A percentile compares a stretch with the other conserved stretches of the same genome.
Evolutionary conservation across 495 filamentous ascomycete species (phyloP).

Genomic region (Acidomyces sp.): DNA sequence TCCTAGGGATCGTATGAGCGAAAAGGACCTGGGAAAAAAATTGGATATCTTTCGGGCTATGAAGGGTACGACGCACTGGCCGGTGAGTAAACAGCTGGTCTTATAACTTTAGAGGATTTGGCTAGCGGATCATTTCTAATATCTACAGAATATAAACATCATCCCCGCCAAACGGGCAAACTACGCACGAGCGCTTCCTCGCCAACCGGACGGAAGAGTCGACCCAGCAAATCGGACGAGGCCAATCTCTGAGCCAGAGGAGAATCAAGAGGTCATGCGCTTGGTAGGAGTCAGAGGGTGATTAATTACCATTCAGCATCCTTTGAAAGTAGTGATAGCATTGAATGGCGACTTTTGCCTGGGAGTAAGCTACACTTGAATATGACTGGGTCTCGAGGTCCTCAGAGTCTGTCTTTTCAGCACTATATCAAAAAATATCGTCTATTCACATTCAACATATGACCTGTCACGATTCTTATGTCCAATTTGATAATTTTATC

Average conservation of each 20-base stretch:
- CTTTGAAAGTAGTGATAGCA: no score
- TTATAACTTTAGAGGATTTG: neutral
- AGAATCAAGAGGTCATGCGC: constrained; percentile 3
- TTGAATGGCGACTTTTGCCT: no score
- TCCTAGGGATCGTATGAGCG: constrained; percentile 25
- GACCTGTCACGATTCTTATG: no score
- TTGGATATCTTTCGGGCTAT: constrained; percentile 27
- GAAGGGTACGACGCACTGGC: constrained; percentile 35
- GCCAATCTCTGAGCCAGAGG: constrained; percentile 27
- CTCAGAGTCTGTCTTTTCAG: no score
- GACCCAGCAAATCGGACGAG: constrained; percentile 29
- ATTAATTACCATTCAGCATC: no score
- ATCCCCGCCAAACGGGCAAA: constrained; percentile 29
- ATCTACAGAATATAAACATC: constrained; percentile 8
- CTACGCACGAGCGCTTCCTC: constrained; percentile 21
- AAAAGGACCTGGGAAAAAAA: constrained; percentile 27
- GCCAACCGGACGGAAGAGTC: constrained; percentile 19
- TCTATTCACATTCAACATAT: no score
- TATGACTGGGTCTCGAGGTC: no score
- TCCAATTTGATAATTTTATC: no score
- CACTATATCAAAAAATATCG: no score
- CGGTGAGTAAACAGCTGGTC: constrained; percentile 19
- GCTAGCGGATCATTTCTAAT: constrained; percentile 21
- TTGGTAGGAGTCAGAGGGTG: no score
- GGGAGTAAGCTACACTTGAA: no score